Percentiles rank a stretch among this genome's conserved stretches.
These are phyloP conservation scores for Aspergillus aculeatus DNA, from an alignment of 2,329 filamentous ascomycete species.

Conservation along the genomic window DNA sequence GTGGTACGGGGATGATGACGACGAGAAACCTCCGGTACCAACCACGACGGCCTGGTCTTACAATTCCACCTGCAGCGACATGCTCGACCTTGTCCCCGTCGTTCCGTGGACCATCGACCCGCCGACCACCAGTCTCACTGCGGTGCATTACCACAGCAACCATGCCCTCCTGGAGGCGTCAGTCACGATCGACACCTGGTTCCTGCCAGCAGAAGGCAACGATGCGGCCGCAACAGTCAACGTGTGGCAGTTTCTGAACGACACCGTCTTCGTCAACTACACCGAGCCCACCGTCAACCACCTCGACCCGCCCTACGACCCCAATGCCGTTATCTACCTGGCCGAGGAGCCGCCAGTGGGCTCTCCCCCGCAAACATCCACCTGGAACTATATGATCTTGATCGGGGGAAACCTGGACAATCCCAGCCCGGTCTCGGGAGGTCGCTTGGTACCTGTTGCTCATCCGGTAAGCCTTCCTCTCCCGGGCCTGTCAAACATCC, in stretches of 20 bases:
- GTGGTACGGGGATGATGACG: conserved; percentile 1
- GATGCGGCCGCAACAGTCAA: background rate
- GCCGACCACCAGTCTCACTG: background rate
- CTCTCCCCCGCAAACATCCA: background rate
- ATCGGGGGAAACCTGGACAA: conserved; percentile 1
- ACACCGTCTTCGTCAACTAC: conserved; percentile 5
- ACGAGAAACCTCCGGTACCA: background rate
- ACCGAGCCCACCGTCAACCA: conserved; percentile 4
- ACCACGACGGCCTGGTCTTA: background rate
- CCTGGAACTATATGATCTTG: conserved; percentile 11
- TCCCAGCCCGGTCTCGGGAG: background rate
- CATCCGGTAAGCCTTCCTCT: conserved; percentile 4
- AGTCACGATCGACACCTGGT: background rate
- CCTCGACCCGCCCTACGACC: background rate
- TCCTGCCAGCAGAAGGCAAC: background rate
- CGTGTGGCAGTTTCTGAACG: conserved; percentile 4
- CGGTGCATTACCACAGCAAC: background rate
- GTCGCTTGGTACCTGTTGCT: background rate
- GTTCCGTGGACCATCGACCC: conserved; percentile 1
- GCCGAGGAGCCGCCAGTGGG: background rate
- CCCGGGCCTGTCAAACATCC: background rate
- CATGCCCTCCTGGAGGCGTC: background rate
- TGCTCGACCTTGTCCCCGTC: background rate
- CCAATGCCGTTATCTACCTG: background rate
- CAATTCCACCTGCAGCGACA: conserved; percentile 2